Percentiles rank a stretch among this genome's conserved stretches.
Conservation (phyloP, 306 rosid species). For the Prunus campanulata region DNA sequence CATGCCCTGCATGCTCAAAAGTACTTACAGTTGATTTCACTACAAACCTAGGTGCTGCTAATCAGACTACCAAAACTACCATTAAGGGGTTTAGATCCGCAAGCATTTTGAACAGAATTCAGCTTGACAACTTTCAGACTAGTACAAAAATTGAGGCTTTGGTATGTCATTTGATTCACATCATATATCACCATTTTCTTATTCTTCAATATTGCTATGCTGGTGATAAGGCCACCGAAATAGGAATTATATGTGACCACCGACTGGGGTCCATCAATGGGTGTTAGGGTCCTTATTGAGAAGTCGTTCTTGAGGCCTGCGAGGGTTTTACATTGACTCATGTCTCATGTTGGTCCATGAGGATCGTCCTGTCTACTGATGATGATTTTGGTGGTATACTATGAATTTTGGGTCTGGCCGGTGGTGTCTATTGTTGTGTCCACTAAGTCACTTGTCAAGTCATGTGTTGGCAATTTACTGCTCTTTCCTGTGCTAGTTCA, state of each 20-base stretch:
- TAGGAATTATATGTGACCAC: background rate
- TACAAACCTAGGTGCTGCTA: constrained; percentile 35
- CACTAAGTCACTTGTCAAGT: too few relatives aligned
- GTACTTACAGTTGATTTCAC: constrained; percentile 75
- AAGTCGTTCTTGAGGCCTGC: background rate
- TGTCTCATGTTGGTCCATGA: too few relatives aligned
- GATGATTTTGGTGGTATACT: too few relatives aligned
- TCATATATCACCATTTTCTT: background rate
- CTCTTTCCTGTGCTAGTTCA: background rate
- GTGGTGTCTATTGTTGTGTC: too few relatives aligned
- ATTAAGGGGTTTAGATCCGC: constrained; percentile 80
- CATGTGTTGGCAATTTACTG: background rate
- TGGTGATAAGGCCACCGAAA: background rate
- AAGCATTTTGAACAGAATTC: constrained; percentile 80
- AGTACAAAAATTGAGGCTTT: constrained; percentile 95
- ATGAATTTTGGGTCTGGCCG: too few relatives aligned
- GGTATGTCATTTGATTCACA: constrained; percentile 49
- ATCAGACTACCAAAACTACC: constrained; percentile 49
- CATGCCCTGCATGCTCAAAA: constrained; percentile 87
- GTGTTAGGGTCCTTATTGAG: background rate
- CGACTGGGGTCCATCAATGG: background rate
- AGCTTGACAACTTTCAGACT: constrained; percentile 82
- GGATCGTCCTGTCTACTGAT: too few relatives aligned
- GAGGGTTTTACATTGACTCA: too few relatives aligned
- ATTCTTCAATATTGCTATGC: background rate